A percentile compares a stretch with the other conserved stretches of the same genome.
phyloP scores from a whole-genome alignment of 2,329 filamentous ascomycete species.

The Chlorencoelia australis region DNA sequence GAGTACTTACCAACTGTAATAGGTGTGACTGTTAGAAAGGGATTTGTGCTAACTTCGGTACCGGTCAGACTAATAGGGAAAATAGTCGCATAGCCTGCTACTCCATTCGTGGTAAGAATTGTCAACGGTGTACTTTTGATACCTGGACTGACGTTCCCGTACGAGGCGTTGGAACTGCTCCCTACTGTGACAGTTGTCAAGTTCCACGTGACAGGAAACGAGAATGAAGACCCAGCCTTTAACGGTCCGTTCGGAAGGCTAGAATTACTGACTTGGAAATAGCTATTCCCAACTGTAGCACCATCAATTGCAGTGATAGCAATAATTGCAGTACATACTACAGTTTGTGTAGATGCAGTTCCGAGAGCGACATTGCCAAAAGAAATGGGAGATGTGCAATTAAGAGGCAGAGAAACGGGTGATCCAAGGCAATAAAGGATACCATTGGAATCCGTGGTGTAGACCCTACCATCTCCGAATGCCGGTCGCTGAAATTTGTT shows the following conservation, averaged over 20 bases:
- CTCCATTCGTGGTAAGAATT: conserved; percentile 28
- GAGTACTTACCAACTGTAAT: too few species aligned
- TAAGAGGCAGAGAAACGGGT: conserved; percentile 30
- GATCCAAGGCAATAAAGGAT: conserved; percentile 25
- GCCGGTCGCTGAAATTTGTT: conserved; percentile 31
- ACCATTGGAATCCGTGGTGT: conserved; percentile 22
- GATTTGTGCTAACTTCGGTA: conserved; percentile 25
- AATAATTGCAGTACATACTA: conserved; percentile 28
- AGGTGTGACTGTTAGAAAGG: conserved; percentile 26
- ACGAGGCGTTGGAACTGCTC: conserved; percentile 11
- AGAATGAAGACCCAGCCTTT: conserved; percentile 24
- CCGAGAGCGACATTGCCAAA: conserved; percentile 28
- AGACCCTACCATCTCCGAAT: conserved; percentile 30
- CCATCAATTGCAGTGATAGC: conserved; percentile 26
- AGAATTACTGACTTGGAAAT: conserved; percentile 26
- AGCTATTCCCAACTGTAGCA: conserved; percentile 21
- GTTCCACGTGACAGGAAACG: conserved; percentile 29
- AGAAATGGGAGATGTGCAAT: conserved; percentile 28
- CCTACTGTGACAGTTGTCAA: conserved; percentile 14
- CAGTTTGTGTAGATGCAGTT: conserved; percentile 13
- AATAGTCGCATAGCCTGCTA: conserved; percentile 26
- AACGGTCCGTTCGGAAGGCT: conserved; percentile 26
- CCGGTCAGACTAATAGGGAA: conserved; percentile 29
- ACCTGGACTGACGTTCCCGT: conserved; percentile 21
- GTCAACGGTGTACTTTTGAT: conserved; percentile 27